Evolutionary conservation across 768 basidiomycete genomes (phyloP).

Genomic region (Boletus speciosus): DNA sequence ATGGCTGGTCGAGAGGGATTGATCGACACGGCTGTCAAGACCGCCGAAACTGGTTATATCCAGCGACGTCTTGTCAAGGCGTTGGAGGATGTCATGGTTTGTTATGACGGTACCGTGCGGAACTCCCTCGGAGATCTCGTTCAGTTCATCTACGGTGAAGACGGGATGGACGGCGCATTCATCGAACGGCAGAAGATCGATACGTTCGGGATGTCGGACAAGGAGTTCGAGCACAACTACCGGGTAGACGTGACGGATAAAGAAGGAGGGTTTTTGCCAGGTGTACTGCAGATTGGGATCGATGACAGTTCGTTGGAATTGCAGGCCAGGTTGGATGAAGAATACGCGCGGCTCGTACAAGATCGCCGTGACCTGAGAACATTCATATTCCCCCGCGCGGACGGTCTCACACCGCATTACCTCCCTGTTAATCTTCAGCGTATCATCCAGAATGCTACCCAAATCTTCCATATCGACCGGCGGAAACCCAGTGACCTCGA

Average conservation of each 20-base stretch:
- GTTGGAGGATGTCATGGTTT: conserved; percentile 94
- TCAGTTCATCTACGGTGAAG: conserved; percentile 96
- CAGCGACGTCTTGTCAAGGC: conserved; percentile 98
- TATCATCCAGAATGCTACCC: conserved; percentile 91
- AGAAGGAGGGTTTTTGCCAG: conserved; percentile 71
- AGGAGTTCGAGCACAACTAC: conserved; percentile 86
- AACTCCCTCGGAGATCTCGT: conserved; percentile 96
- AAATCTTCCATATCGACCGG: conserved; percentile 96
- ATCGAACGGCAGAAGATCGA: conserved; percentile 96
- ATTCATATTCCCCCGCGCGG: conserved; percentile 79
- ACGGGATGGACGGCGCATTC: conserved; percentile 97
- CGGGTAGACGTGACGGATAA: conserved; percentile 93
- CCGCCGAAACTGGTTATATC: conserved; percentile 98
- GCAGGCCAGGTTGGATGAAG: conserved; percentile 81
- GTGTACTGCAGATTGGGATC: conserved; percentile 82
- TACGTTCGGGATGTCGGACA: conserved; percentile 77
- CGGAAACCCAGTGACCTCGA: conserved; percentile 92
- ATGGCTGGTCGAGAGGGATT: conserved; percentile 99
- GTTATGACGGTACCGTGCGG: conserved; percentile 96
- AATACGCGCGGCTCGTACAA: conserved; percentile 57
- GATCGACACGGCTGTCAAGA: conserved; percentile 99
- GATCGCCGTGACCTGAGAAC: conserved; percentile 78
- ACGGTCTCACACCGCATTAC: conserved; percentile 71
- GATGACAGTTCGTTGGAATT: conserved; percentile 81
- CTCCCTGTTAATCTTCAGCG: conserved; percentile 95